Conservation (phyloP, 1,139 yeast genomes). For the Yamadazyma friedrichii region DNA sequence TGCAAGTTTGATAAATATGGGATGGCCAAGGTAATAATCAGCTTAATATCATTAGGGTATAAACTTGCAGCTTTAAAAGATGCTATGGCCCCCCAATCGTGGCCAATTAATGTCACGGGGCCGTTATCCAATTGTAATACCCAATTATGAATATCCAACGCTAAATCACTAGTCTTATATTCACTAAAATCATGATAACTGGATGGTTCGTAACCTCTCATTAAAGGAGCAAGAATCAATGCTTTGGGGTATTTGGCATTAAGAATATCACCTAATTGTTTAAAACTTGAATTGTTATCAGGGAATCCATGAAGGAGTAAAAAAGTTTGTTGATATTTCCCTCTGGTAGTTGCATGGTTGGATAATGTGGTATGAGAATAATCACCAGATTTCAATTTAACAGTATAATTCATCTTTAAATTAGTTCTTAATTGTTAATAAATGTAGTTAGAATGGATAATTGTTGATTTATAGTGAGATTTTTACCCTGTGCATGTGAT, state of each 20-base stretch:
- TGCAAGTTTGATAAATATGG: constrained; percentile 34
- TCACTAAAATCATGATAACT: constrained; percentile 28
- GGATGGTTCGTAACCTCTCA: constrained; percentile 42
- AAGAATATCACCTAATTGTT: constrained; percentile 22
- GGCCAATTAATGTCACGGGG: constrained; percentile 45
- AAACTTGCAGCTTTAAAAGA: constrained; percentile 35
- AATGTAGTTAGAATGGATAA: not conserved
- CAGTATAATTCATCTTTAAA: constrained; percentile 6
- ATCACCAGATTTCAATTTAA: constrained; percentile 11
- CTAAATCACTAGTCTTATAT: constrained; percentile 31
- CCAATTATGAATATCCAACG: constrained; percentile 38
- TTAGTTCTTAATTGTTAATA: no score
- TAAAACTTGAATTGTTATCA: constrained; percentile 34
- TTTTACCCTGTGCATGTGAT: no score
- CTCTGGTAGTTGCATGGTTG: constrained; percentile 6
- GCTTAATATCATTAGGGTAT: constrained; percentile 36
- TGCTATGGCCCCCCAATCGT: constrained; percentile 49
- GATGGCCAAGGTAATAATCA: constrained; percentile 40
- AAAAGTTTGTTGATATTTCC: constrained; percentile 27
- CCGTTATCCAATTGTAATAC: constrained; percentile 14
- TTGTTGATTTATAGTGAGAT: not conserved
- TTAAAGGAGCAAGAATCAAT: constrained; percentile 35
- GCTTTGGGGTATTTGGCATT: constrained; percentile 18
- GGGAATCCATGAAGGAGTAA: constrained; percentile 46
- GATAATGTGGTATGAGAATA: constrained; percentile 12